These are phyloP conservation scores for Artomyces pyxidatus DNA, from an alignment of 768 basidiomycete species.

Conservation along the genomic window DNA sequence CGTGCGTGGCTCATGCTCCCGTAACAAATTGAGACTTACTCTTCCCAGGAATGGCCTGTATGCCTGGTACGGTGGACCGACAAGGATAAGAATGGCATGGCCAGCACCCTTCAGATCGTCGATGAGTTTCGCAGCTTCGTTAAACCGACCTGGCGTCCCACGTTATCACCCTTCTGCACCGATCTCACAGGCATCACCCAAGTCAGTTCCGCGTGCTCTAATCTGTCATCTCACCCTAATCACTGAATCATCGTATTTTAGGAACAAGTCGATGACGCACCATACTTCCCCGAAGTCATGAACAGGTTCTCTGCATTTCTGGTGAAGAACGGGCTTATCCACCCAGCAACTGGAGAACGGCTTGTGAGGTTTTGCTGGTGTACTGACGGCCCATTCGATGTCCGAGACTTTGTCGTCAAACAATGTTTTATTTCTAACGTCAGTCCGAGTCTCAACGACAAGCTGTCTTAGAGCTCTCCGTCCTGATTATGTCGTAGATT, in stretches of 20 bases:
- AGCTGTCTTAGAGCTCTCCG: too few species aligned
- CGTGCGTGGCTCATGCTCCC: constrained; percentile 37
- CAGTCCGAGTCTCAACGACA: too few species aligned
- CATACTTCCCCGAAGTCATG: constrained; percentile 65
- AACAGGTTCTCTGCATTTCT: constrained; percentile 59
- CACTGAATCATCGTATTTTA: constrained; percentile 23
- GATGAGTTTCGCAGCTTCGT: constrained; percentile 88
- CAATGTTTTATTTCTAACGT: constrained; percentile 85
- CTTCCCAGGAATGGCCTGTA: constrained; percentile 82
- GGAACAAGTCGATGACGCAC: constrained; percentile 76
- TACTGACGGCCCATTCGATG: constrained; percentile 76
- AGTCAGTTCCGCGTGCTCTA: constrained; percentile 37
- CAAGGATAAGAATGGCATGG: constrained; percentile 39
- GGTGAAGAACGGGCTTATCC: constrained; percentile 60
- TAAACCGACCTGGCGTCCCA: constrained; percentile 78
- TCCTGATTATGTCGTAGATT: too few species aligned
- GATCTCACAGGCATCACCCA: constrained; percentile 88
- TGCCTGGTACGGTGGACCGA: constrained; percentile 80
- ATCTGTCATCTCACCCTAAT: neutral
- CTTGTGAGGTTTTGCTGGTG: constrained; percentile 72
- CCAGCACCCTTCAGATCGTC: constrained; percentile 54
- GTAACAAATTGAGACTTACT: neutral
- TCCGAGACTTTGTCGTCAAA: constrained; percentile 81
- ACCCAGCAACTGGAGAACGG: constrained; percentile 44
- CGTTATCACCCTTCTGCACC: constrained; percentile 77